Percentiles rank a stretch among this genome's conserved stretches.
Conservation (phyloP, 495 filamentous ascomycete genomes). For the Bathelium albidoporum region DNA sequence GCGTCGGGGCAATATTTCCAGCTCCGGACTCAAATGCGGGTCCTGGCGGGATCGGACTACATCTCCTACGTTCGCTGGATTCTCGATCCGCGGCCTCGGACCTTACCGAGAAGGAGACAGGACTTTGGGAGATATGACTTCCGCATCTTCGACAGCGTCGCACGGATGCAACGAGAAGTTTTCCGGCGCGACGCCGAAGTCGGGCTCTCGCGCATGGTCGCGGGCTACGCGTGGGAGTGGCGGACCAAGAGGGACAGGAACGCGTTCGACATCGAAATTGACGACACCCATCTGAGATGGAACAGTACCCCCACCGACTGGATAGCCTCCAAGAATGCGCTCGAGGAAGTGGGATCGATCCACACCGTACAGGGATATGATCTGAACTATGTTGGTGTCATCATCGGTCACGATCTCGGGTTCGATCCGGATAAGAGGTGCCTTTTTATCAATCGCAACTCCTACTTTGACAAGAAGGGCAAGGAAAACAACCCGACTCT, state of each 20-base stretch:
- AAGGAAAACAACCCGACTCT: constrained; percentile 12
- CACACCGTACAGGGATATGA: constrained; percentile 17
- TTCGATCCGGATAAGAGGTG: constrained; percentile 7
- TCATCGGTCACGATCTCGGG: constrained; percentile 13
- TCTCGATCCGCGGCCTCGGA: constrained; percentile 8
- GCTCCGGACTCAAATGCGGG: constrained; percentile 15
- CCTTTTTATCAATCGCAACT: constrained; percentile 12
- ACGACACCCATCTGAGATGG: constrained; percentile 9
- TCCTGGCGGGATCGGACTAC: constrained; percentile 12
- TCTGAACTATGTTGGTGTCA: constrained; percentile 17
- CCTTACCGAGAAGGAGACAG: constrained; percentile 10
- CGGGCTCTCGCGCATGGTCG: constrained; percentile 17
- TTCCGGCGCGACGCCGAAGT: constrained; percentile 13
- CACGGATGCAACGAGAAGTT: constrained; percentile 11
- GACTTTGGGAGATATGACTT: constrained; percentile 15
- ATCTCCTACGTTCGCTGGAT: constrained; percentile 16
- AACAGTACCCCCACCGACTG: constrained; percentile 16
- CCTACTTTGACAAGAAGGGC: constrained; percentile 16
- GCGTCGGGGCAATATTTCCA: constrained; percentile 11
- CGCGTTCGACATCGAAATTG: constrained; percentile 17
- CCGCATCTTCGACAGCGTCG: constrained; percentile 12
- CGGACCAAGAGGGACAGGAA: constrained; percentile 15
- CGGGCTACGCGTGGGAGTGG: constrained; percentile 16
- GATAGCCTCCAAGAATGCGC: constrained; percentile 14
- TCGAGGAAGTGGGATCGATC: constrained; percentile 16